Evolutionary conservation across 179 eudicot species (phyloP).

Genomic region (Monotropa hypopitys): DNA sequence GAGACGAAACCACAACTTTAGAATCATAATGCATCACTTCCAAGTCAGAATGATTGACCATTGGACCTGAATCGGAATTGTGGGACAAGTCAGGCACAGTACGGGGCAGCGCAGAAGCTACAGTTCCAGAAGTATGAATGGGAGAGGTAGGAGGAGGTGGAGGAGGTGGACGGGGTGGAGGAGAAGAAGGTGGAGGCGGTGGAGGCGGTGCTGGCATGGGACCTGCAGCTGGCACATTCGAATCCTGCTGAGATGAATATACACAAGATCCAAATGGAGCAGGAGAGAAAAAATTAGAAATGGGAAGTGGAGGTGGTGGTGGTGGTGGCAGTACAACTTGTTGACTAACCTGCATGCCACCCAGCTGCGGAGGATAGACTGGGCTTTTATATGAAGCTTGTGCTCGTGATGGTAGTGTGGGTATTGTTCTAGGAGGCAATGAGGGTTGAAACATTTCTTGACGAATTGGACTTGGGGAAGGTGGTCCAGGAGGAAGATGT

Average conservation of each 20-base stretch:
- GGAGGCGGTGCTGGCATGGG: conserved; percentile 27
- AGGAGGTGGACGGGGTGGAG: conserved; percentile 44
- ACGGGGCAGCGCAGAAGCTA: conserved; percentile 10
- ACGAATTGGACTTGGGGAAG: background rate
- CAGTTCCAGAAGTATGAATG: conserved; percentile 7
- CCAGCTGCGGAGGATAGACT: conserved; percentile 15
- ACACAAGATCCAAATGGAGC: conserved; percentile 19
- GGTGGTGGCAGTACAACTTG: no score
- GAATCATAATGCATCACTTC: conserved; percentile 13
- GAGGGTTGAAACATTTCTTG: background rate
- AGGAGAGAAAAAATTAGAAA: conserved; percentile 23
- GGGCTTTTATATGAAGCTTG: conserved; percentile 22
- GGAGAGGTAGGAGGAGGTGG: conserved; percentile 33
- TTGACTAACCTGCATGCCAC: no score
- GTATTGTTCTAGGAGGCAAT: conserved; percentile 22
- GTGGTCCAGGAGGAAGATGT: conserved; percentile 27
- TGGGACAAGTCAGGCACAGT: conserved; percentile 14
- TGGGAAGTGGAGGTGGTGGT: conserved; percentile 28
- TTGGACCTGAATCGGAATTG: conserved; percentile 12
- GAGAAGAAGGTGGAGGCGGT: conserved; percentile 34
- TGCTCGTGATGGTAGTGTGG: conserved; percentile 33
- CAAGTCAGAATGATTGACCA: conserved; percentile 6
- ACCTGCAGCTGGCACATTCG: conserved; percentile 17
- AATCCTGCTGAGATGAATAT: conserved; percentile 10
- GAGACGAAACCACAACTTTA: conserved; percentile 10